Conservation (phyloP, 192 early-diverging fungal species). For the Obelidium mucronatum region DNA sequence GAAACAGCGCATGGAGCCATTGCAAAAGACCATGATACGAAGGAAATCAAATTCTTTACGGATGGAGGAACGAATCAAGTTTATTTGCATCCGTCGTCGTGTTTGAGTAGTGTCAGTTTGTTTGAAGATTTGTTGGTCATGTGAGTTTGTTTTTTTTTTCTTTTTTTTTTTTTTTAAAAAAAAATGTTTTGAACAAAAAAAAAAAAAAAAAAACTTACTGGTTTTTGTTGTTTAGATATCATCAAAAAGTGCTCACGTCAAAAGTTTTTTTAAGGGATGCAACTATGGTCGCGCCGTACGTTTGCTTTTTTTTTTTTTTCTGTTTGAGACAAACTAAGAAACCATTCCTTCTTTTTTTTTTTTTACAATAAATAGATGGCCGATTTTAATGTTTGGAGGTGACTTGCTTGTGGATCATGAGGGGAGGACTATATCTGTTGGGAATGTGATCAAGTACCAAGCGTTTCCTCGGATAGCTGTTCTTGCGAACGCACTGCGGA, state of each 20-base stretch:
- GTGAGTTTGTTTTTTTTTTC: slow-evolving; percentile 42
- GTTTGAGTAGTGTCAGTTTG: slow-evolving; percentile 65
- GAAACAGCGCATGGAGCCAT: slow-evolving; percentile 76
- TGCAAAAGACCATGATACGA: slow-evolving; percentile 70
- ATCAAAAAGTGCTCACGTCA: slow-evolving; percentile 67
- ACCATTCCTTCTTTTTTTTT: too few relatives aligned
- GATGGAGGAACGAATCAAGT: slow-evolving; percentile 66
- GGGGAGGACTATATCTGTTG: slow-evolving; percentile 68
- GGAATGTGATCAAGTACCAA: slow-evolving; percentile 62
- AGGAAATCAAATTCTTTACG: slow-evolving; percentile 74
- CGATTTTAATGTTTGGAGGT: slow-evolving; percentile 85
- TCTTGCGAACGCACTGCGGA: slow-evolving; percentile 77
- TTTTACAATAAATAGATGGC: slow-evolving; percentile 47
- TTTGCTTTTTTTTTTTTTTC: background rate
- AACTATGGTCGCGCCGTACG: slow-evolving; percentile 61
- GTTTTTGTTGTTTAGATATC: slow-evolving; percentile 39
- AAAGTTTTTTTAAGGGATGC: slow-evolving; percentile 75
- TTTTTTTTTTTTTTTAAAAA: too few relatives aligned
- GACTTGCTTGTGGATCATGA: slow-evolving; percentile 74
- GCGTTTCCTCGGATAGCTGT: slow-evolving; percentile 68
- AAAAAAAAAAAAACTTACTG: too few relatives aligned
- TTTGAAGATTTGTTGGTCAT: slow-evolving; percentile 73
- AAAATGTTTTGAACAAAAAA: too few relatives aligned
- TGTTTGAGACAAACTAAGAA: too few relatives aligned
- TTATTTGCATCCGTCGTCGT: slow-evolving; percentile 87